Conservation (phyloP, 306 rosid species). For the Echinosophora koreensis region DNA sequence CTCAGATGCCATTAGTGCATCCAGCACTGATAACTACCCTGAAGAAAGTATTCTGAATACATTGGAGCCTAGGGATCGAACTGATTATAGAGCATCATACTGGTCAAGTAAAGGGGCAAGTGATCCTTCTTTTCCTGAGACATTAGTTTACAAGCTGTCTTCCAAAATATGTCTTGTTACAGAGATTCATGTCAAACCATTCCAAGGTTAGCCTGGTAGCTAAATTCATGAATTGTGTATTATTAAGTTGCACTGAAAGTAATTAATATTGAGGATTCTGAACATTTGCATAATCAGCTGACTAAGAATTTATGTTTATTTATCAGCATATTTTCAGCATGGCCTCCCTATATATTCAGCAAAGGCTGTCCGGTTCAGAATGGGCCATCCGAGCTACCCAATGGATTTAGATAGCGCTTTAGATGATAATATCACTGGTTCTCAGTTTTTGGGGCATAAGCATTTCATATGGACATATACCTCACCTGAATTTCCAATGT, state of each 20-base stretch:
- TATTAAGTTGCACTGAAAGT: conserved; percentile 35
- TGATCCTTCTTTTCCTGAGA: conserved; percentile 66
- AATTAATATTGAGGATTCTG: conserved; percentile 17
- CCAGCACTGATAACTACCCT: conserved; percentile 74
- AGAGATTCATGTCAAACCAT: conserved; percentile 70
- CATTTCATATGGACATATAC: conserved; percentile 61
- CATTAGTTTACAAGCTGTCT: conserved; percentile 57
- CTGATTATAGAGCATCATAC: conserved; percentile 53
- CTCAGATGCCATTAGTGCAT: conserved; percentile 57
- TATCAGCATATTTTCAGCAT: conserved; percentile 68
- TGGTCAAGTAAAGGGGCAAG: conserved; percentile 79
- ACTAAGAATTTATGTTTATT: conserved; percentile 42
- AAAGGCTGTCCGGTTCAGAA: conserved; percentile 66
- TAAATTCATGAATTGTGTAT: not conserved
- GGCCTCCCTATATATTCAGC: conserved; percentile 68
- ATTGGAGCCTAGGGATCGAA: conserved; percentile 56
- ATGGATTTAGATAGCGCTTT: conserved; percentile 12
- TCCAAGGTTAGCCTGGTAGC: conserved; percentile 61
- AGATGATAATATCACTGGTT: not conserved
- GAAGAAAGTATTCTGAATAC: conserved; percentile 63
- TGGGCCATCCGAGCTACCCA: conserved; percentile 53
- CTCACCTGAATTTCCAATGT: conserved; percentile 78
- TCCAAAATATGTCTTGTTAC: conserved; percentile 63
- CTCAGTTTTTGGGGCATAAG: conserved; percentile 30
- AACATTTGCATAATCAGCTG: conserved; percentile 39